Base-by-base conservation (phyloP, 306 rosid genomes). In the Vigna nakashimae region DNA sequence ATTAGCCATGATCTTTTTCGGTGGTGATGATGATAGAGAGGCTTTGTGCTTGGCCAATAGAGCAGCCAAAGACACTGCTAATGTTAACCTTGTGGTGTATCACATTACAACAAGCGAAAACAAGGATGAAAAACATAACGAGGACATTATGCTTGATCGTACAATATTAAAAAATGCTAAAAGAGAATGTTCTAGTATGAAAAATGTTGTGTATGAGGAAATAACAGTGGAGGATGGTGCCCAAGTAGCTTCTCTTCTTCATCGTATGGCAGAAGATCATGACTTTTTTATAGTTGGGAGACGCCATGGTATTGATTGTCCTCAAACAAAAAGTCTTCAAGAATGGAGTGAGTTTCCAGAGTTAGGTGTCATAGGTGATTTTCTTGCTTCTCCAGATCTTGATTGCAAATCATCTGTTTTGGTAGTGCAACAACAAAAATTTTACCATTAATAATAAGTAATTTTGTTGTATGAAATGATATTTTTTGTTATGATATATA, bases 291-390 rank as follows among this genome's bases (percentile, higher is more conserved):
- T 91, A 57, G 92, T 88, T 46, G 97, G 97, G 36, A 89, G 92
- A 62, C 49, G 87, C 4, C 20, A 83, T 43, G 81, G 76, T 3
- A 55, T 75, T 4, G 42, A 72, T 4, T 83, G 65, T 1, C 85
- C 76, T 50, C 86, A 84, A 20, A 89, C 88, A 0, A 32, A 65
- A 3, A 90, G 87, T 12, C 86, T 89, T 36, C 22, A 70, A 17
- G 84, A 86, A 58, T 91, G 93, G 93, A 84, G 79, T 82, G 97
- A 91, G 68, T 87, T 87, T 32, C 75, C 84, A 9, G 93, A 91
- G 72, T 75, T 91, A 26, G 97, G 93, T 28, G 50, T 74, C 0
- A 11, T 89, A 8, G 93, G 93, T 38, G 97, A 91, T 77, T 65
- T 81, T 84, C 90, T 91, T 55, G 87, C 93, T 26, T 89, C 97